phyloP scores from a whole-genome alignment of 306 rosid species.

The Pterocarpus macrocarpus region DNA sequence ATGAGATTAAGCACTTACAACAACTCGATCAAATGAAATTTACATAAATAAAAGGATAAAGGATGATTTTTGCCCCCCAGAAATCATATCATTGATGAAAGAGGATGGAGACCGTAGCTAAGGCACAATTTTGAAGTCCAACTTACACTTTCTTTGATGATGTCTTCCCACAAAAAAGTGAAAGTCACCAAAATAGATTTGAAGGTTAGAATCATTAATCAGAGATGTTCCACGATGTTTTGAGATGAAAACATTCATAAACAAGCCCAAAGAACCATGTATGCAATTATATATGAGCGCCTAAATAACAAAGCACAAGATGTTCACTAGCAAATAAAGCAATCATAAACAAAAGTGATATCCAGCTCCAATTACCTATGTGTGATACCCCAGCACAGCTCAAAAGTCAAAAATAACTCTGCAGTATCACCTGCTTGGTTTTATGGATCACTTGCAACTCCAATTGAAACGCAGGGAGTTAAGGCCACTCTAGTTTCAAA shows the following conservation, averaged over 20 bases:
- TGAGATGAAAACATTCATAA: background rate
- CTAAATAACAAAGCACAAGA: background rate
- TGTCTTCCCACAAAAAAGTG: background rate
- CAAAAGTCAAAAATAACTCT: slow-evolving; percentile 2
- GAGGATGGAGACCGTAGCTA: background rate
- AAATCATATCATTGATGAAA: slow-evolving; percentile 25
- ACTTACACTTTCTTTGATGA: background rate
- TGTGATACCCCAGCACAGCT: background rate
- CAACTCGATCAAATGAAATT: background rate
- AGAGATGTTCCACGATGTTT: background rate
- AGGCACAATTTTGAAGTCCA: slow-evolving; percentile 4
- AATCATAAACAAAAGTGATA: slow-evolving; percentile 3
- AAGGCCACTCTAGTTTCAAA: slow-evolving; percentile 23
- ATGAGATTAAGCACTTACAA: too few species aligned
- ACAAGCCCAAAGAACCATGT: slow-evolving; percentile 13
- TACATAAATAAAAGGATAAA: background rate
- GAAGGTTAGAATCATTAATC: background rate
- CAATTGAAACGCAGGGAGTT: slow-evolving; percentile 32
- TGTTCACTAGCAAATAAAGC: background rate
- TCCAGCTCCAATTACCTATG: slow-evolving; percentile 22
- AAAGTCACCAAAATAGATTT: background rate
- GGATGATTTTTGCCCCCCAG: background rate
- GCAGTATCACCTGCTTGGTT: background rate
- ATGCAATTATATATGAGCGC: background rate
- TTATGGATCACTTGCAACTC: slow-evolving; percentile 24